A percentile compares a stretch with the other conserved stretches of the same genome.
Evolutionary conservation across 2,329 filamentous ascomycete genomes (phyloP).

Genomic region (Elsinoe arachidis): DNA sequence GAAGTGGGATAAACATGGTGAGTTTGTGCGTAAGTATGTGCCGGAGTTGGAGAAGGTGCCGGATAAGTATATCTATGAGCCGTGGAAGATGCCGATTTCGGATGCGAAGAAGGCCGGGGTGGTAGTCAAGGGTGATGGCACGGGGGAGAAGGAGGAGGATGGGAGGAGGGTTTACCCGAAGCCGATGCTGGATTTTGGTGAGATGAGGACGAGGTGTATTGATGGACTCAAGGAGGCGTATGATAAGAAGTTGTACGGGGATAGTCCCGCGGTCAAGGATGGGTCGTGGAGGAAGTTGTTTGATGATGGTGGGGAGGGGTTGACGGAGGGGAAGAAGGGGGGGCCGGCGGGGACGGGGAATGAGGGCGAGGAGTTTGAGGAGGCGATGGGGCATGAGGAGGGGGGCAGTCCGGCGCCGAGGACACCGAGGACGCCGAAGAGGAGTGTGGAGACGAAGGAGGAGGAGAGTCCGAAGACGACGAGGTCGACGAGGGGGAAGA

Average conservation of each 20-base stretch:
- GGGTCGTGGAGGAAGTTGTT: conserved; percentile 50
- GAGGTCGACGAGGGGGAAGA: conserved; percentile 13
- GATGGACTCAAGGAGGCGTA: conserved; percentile 64
- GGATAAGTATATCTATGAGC: conserved; percentile 69
- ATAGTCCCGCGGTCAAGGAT: conserved; percentile 52
- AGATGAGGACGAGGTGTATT: conserved; percentile 54
- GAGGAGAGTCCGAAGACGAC: conserved; percentile 14
- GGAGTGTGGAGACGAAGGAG: background rate
- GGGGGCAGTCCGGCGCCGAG: background rate
- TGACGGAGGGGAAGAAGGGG: conserved; percentile 34
- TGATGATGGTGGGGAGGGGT: conserved; percentile 37
- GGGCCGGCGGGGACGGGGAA: conserved; percentile 31
- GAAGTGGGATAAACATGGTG: conserved; percentile 65
- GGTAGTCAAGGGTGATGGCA: conserved; percentile 46
- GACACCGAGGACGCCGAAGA: conserved; percentile 14
- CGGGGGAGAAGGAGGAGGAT: conserved; percentile 33
- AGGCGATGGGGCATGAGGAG: conserved; percentile 15
- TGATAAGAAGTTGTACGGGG: conserved; percentile 53
- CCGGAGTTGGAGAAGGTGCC: conserved; percentile 56
- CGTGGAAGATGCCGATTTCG: conserved; percentile 60
- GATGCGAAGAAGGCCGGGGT: conserved; percentile 64
- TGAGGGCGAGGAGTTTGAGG: conserved; percentile 14
- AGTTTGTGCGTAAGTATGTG: conserved; percentile 55
- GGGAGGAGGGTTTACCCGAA: conserved; percentile 53
- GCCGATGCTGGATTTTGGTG: conserved; percentile 68